Conservation (phyloP, 768 basidiomycete species). For the Kondoa subrosea region DNA sequence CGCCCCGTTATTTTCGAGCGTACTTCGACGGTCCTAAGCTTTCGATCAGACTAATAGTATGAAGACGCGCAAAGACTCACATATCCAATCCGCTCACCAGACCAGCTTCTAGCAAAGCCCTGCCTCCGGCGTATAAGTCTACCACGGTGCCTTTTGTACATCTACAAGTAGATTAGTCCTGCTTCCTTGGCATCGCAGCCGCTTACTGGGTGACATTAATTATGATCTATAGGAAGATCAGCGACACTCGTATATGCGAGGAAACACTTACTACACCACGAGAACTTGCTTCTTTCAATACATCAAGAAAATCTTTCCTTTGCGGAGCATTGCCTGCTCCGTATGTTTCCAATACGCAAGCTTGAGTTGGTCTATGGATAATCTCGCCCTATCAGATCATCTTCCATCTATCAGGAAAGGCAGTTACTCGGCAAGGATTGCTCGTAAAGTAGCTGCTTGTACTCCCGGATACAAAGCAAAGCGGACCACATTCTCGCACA, state of each 20-base stretch:
- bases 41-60: constrained; percentile 36
- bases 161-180: neutral
- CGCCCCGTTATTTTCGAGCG: constrained; percentile 14
- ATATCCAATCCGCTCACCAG: neutral
- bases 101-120: constrained; percentile 41
- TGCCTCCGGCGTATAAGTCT: constrained; percentile 63
- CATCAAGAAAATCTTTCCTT: constrained; percentile 54
- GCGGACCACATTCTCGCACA: constrained; percentile 66
- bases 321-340: constrained; percentile 88
- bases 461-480: constrained; percentile 79
- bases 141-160: constrained; percentile 74
- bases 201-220: constrained; percentile 65
- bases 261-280: constrained; percentile 43
- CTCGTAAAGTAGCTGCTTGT: constrained; percentile 50
- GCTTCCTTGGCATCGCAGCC: neutral
- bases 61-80: neutral
- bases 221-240: constrained; percentile 44
- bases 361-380: constrained; percentile 33
- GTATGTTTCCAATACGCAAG: constrained; percentile 77
- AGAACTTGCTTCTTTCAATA: constrained; percentile 61
- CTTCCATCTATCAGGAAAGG: constrained; percentile 35
- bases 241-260: too few relatives aligned
- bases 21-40: constrained; percentile 86
- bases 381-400: too few relatives aligned
- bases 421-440: constrained; percentile 47